Conservation (phyloP, 345 rosid species). For the Streptanthus diversifolius region DNA sequence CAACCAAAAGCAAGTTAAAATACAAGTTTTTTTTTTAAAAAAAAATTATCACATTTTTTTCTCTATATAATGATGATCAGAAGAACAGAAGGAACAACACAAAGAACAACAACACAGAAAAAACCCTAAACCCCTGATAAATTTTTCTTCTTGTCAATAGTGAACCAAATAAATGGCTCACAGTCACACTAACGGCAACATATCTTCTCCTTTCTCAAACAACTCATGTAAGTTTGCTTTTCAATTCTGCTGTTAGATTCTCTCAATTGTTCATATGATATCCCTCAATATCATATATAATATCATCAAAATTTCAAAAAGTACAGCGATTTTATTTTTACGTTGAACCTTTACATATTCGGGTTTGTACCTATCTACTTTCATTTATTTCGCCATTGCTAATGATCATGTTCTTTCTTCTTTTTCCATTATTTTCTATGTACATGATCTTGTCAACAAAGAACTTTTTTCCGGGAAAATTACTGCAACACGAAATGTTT, state of each 20-base stretch:
- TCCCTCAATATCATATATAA: background rate
- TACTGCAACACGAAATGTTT: background rate
- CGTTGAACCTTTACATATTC: background rate
- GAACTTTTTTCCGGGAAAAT: background rate
- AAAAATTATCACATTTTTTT: background rate
- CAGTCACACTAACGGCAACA: slow-evolving; percentile 23
- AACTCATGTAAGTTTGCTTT: slow-evolving; percentile 17
- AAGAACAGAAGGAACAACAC: slow-evolving; percentile 16
- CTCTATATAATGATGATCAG: slow-evolving; percentile 30
- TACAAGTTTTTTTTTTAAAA: background rate
- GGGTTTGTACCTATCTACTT: background rate
- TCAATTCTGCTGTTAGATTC: background rate
- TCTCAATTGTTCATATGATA: background rate
- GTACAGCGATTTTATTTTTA: background rate
- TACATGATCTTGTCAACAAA: background rate
- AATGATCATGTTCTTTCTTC: background rate
- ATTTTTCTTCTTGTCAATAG: slow-evolving; percentile 4
- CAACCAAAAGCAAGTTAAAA: background rate
- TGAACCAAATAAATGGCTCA: slow-evolving; percentile 24
- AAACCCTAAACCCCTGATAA: background rate
- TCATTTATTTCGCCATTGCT: background rate
- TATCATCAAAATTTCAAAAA: background rate
- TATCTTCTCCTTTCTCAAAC: slow-evolving; percentile 27
- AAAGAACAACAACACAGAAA: slow-evolving; percentile 8
- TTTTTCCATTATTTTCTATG: background rate